phyloP scores from a whole-genome alignment of 177 flowering plant genomes.

The Vitis hybrid region DNA sequence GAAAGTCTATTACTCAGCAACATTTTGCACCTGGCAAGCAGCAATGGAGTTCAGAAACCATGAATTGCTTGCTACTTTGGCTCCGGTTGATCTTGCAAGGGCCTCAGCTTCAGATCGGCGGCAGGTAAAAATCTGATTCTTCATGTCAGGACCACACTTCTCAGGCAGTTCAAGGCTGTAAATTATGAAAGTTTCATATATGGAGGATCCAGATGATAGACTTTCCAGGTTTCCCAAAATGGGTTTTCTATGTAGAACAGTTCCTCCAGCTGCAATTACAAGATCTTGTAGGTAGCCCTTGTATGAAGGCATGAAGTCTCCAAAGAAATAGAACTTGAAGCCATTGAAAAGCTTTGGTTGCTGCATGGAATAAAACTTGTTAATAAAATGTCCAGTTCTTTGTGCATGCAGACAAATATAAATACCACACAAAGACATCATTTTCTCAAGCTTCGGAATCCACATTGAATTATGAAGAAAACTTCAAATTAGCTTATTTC shows the following conservation, averaged over 20 bases:
- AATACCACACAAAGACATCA: background rate
- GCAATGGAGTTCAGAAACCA: constrained; percentile 91
- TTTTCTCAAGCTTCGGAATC: too few species aligned
- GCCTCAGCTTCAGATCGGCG: constrained; percentile 52
- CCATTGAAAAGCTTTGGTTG: constrained; percentile 75
- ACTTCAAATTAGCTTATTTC: too few species aligned
- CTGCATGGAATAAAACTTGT: constrained; percentile 38
- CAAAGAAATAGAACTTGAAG: constrained; percentile 57
- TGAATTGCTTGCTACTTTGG: constrained; percentile 53
- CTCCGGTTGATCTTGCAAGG: constrained; percentile 56
- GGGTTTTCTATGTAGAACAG: constrained; percentile 75
- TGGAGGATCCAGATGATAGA: constrained; percentile 20
- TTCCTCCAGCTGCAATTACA: constrained; percentile 78
- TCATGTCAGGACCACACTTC: constrained; percentile 33
- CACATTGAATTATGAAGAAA: too few species aligned
- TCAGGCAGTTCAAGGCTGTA: constrained; percentile 73
- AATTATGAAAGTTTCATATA: constrained; percentile 43
- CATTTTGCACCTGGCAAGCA: constrained; percentile 52
- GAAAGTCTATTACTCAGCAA: constrained; percentile 6
- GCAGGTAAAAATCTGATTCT: constrained; percentile 19
- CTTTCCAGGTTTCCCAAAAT: constrained; percentile 32
- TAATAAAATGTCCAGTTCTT: background rate
- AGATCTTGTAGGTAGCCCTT: constrained; percentile 74
- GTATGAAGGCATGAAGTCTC: constrained; percentile 67
- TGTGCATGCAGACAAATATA: background rate